Evolutionary conservation across 2,329 filamentous ascomycete species (phyloP).

Genomic region (Chaetomium strumarium): DNA sequence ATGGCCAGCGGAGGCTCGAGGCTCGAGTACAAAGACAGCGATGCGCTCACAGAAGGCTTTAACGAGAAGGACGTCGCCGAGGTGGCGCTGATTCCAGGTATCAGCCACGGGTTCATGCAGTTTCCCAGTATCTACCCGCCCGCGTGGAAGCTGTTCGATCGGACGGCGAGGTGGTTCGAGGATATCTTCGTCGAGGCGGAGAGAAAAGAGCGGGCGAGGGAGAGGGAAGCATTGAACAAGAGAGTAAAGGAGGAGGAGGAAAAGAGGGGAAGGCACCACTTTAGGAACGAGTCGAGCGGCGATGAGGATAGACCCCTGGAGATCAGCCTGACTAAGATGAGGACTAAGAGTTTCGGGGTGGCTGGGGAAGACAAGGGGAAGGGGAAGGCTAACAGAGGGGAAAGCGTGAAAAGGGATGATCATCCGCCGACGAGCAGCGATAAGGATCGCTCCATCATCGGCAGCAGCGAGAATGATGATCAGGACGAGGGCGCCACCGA

Average conservation of each 20-base stretch:
- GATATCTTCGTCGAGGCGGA: conserved; percentile 61
- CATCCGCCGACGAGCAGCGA: not conserved
- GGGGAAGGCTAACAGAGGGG: not conserved
- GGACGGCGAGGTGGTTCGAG: conserved; percentile 74
- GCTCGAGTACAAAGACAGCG: conserved; percentile 42
- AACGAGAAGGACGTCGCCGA: conserved; percentile 72
- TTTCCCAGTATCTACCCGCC: conserved; percentile 85
- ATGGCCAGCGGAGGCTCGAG: conserved; percentile 46
- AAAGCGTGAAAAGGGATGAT: not conserved
- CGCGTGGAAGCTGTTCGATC: conserved; percentile 80
- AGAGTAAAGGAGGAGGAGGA: not conserved
- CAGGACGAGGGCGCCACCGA: not conserved
- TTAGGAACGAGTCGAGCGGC: conserved; percentile 57
- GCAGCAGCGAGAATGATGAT: conserved; percentile 8
- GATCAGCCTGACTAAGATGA: conserved; percentile 59
- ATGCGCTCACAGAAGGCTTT: conserved; percentile 49
- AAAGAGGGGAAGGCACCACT: conserved; percentile 38
- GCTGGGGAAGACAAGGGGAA: not conserved
- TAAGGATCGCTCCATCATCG: not conserved
- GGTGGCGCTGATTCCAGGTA: conserved; percentile 78
- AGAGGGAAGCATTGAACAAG: conserved; percentile 27
- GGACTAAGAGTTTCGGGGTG: conserved; percentile 17
- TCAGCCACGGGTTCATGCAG: conserved; percentile 90
- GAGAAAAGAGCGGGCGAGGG: conserved; percentile 33
- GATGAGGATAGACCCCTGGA: conserved; percentile 80